Percentiles rank a stretch among this genome's conserved stretches.
phyloP scores from a whole-genome alignment of 371 early-diverging fungal genomes.

The Mortierella sp. region DNA sequence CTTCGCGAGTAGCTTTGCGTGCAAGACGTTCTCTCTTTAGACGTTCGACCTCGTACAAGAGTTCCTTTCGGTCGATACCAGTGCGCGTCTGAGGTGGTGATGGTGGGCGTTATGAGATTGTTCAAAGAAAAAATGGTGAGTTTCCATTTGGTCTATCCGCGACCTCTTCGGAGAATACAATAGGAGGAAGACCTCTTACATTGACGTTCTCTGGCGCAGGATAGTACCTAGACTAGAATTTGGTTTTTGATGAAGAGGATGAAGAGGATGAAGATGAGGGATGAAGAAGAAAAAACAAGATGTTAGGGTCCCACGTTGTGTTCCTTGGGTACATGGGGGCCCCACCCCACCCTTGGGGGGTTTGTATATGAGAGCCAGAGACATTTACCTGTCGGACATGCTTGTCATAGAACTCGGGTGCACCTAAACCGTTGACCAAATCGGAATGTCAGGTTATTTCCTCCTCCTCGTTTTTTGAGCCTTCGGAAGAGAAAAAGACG shows the following conservation, averaged over 20 bases:
- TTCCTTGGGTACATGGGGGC: too few relatives aligned
- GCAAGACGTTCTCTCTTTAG: slow-evolving; percentile 51
- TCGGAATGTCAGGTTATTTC: too few relatives aligned
- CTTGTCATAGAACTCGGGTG: slow-evolving; percentile 55
- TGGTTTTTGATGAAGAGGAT: not conserved
- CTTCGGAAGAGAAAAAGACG: not conserved
- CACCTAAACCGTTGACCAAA: slow-evolving; percentile 19
- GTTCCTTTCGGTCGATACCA: slow-evolving; percentile 47
- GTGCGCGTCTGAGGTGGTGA: slow-evolving; percentile 35
- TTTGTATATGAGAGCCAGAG: too few relatives aligned
- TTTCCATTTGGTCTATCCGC: too few relatives aligned
- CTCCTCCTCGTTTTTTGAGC: too few relatives aligned
- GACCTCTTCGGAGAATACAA: not conserved
- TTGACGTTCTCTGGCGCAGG: slow-evolving; percentile 46
- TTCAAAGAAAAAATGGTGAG: not conserved
- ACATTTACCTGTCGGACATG: slow-evolving; percentile 48
- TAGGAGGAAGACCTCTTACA: slow-evolving; percentile 14
- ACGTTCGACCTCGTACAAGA: slow-evolving; percentile 50
- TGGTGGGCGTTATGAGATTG: not conserved
- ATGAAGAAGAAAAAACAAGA: not conserved
- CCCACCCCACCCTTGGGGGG: too few relatives aligned
- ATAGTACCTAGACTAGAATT: slow-evolving; percentile 39
- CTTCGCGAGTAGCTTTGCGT: slow-evolving; percentile 47
- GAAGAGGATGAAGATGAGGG: not conserved
- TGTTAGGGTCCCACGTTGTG: not conserved